Conservation (phyloP, 2,329 filamentous ascomycete genomes). For the Chaetoscypha palmicola region DNA sequence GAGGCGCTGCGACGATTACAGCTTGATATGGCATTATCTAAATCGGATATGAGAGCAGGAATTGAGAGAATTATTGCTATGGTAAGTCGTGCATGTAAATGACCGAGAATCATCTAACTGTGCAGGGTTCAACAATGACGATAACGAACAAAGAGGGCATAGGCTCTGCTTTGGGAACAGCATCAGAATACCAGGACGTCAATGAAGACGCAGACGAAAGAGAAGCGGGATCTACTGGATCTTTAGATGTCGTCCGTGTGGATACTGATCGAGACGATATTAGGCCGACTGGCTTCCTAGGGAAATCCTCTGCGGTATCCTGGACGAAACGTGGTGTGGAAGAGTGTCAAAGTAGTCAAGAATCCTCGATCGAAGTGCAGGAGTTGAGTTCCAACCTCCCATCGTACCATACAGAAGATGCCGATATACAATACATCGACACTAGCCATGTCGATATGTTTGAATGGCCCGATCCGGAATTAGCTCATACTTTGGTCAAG, state of each 20-base stretch:
- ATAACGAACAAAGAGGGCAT: too few relatives aligned
- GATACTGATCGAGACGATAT: conserved; percentile 23
- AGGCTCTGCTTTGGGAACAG: too few relatives aligned
- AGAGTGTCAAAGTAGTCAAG: conserved; percentile 3
- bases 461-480: conserved; percentile 16
- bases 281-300: conserved; percentile 19
- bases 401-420: conserved; percentile 24
- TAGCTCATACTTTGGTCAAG: conserved; percentile 15
- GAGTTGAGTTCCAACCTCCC: conserved; percentile 5
- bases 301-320: conserved; percentile 21
- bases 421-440: conserved; percentile 17
- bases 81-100: conserved; percentile 10
- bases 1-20: conserved; percentile 20
- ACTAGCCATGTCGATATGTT: conserved; percentile 13
- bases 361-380: conserved; percentile 1
- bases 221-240: conserved; percentile 25
- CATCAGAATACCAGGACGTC: background rate
- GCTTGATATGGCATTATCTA: conserved; percentile 13
- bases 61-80: conserved; percentile 21
- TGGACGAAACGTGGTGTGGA: conserved; percentile 21
- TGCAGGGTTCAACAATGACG: too few relatives aligned
- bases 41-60: conserved; percentile 15
- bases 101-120: too few relatives aligned
- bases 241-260: conserved; percentile 20
- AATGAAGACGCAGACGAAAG: conserved; percentile 14